Evolutionary conservation across 805 yeast species (phyloP).

Genomic region (Candida succiphila): DNA sequence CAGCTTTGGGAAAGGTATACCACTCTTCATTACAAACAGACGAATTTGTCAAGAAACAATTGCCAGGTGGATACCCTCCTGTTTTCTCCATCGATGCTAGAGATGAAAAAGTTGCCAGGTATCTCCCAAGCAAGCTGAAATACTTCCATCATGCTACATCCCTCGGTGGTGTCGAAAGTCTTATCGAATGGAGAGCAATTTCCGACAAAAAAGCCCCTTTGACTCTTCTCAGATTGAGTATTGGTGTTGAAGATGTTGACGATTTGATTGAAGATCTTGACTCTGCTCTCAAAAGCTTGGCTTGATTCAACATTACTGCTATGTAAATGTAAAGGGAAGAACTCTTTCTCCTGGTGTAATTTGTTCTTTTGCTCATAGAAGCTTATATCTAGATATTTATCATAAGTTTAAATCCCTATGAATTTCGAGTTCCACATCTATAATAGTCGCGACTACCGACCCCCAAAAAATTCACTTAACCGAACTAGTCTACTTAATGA

Average conservation of each 20-base stretch:
- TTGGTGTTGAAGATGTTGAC: constrained; percentile 69
- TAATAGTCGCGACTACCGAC: too few relatives aligned
- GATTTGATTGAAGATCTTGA: constrained; percentile 70
- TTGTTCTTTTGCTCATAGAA: too few relatives aligned
- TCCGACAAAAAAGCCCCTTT: constrained; percentile 49
- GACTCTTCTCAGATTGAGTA: constrained; percentile 60
- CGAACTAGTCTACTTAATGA: too few relatives aligned
- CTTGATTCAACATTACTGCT: too few relatives aligned
- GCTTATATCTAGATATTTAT: too few relatives aligned
- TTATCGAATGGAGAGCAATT: constrained; percentile 85
- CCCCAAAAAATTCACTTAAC: too few relatives aligned
- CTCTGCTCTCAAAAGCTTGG: constrained; percentile 33
- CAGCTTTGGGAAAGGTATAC: constrained; percentile 39
- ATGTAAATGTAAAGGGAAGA: too few relatives aligned
- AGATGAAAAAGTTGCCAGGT: constrained; percentile 43
- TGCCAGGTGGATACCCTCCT: constrained; percentile 59
- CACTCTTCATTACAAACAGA: constrained; percentile 79
- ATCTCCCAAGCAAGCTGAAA: constrained; percentile 53
- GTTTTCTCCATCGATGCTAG: constrained; percentile 58
- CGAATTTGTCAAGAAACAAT: constrained; percentile 52
- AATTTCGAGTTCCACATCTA: too few relatives aligned
- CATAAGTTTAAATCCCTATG: too few relatives aligned
- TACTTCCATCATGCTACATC: constrained; percentile 88
- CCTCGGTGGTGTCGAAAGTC: constrained; percentile 84
- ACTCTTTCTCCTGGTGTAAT: too few relatives aligned